These are phyloP conservation scores for Penicillium sp. DNA, from an alignment of 2,329 filamentous ascomycete species.

Conservation along the genomic window DNA sequence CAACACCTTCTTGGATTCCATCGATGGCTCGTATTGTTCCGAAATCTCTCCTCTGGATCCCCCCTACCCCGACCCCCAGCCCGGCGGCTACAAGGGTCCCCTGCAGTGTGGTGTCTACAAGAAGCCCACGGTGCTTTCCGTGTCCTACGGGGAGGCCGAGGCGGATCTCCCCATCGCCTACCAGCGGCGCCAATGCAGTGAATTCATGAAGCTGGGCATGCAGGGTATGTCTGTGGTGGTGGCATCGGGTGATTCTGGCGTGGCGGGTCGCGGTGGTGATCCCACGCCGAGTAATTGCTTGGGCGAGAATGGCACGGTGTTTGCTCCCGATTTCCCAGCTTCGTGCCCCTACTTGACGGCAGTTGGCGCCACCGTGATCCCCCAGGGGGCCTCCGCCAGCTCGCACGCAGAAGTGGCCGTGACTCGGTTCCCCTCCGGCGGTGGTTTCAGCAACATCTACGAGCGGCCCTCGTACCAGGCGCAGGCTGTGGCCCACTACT, in stretches of 20 bases:
- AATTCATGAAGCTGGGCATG: slow-evolving; percentile 56
- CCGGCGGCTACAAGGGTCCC: slow-evolving; percentile 47
- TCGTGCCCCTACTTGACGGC: slow-evolving; percentile 42
- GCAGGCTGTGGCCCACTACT: slow-evolving; percentile 43
- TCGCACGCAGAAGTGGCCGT: slow-evolving; percentile 43
- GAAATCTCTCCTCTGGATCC: slow-evolving; percentile 48
- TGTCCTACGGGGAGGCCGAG: slow-evolving; percentile 42
- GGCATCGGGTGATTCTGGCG: slow-evolving; percentile 53
- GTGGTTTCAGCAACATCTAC: slow-evolving; percentile 51
- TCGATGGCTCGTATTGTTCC: slow-evolving; percentile 56
- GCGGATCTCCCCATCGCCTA: slow-evolving; percentile 40
- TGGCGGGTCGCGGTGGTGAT: slow-evolving; percentile 38
- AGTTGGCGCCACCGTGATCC: slow-evolving; percentile 46
- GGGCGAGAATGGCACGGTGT: slow-evolving; percentile 38
- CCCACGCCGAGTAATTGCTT: slow-evolving; percentile 40
- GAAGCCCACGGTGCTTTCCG: slow-evolving; percentile 41
- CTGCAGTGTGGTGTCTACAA: slow-evolving; percentile 51
- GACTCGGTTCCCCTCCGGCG: slow-evolving; percentile 45
- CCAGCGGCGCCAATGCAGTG: slow-evolving; percentile 46
- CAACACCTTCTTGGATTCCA: slow-evolving; percentile 54
- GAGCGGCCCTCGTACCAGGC: slow-evolving; percentile 45
- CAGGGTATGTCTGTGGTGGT: slow-evolving; percentile 53
- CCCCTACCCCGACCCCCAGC: slow-evolving; percentile 45
- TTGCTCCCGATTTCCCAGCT: slow-evolving; percentile 45
- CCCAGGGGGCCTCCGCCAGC: slow-evolving; percentile 30